phyloP scores from a whole-genome alignment of 108 stramenopile species.

The Skeletonema potamos region DNA sequence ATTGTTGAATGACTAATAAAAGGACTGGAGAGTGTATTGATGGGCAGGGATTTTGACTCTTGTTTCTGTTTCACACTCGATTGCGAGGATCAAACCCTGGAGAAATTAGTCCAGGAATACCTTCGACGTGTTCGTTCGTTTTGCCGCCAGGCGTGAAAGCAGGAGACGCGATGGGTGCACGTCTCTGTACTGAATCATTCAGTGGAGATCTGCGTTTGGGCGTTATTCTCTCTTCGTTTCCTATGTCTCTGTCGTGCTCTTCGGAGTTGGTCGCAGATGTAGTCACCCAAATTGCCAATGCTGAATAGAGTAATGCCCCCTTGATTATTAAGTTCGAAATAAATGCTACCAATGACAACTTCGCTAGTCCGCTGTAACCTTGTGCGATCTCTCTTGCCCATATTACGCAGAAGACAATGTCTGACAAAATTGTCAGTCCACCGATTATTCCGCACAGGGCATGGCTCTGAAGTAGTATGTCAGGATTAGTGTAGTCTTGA shows the following conservation, averaged over 20 bases:
- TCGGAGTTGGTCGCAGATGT: not conserved
- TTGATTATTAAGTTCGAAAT: slow-evolving; percentile 24
- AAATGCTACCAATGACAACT: slow-evolving; percentile 19
- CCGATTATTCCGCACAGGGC: slow-evolving; percentile 8
- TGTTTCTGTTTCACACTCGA: not conserved
- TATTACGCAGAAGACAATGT: slow-evolving; percentile 19
- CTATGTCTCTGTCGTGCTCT: not conserved
- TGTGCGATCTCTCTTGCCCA: slow-evolving; percentile 29
- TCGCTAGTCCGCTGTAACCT: slow-evolving; percentile 10
- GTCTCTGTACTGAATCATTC: not conserved
- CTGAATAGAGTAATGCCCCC: slow-evolving; percentile 19
- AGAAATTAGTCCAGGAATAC: slow-evolving; percentile 25
- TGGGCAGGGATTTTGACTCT: not conserved
- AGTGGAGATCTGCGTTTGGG: slow-evolving; percentile 1
- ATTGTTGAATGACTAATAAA: not conserved
- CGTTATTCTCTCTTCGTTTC: not conserved
- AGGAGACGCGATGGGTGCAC: not conserved
- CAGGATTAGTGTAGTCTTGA: slow-evolving; percentile 9
- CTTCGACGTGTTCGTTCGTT: not conserved
- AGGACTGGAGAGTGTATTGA: not conserved
- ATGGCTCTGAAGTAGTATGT: slow-evolving; percentile 7
- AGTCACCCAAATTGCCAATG: slow-evolving; percentile 15
- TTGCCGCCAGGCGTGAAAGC: not conserved
- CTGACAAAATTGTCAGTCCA: slow-evolving; percentile 16
- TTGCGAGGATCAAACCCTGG: slow-evolving; percentile 12